These are phyloP conservation scores for Jatropha curcas DNA, from an alignment of 345 rosid species.

Conservation along the genomic window DNA sequence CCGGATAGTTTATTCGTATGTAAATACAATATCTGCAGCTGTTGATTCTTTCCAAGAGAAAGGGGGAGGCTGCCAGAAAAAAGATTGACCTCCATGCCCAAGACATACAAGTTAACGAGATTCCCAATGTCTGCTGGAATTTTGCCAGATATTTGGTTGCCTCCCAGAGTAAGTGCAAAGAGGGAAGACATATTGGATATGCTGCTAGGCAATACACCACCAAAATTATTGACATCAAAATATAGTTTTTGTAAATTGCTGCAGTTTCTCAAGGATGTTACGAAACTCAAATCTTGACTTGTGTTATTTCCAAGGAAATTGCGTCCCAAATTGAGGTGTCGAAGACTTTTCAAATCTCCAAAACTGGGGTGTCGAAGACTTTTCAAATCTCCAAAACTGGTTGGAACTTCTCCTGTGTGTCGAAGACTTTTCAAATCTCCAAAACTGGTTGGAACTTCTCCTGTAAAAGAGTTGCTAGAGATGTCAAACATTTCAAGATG, in stretches of 20 bases:
- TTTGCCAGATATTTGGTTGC: background rate
- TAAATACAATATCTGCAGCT: background rate
- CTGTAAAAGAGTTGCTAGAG: background rate
- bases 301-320: background rate
- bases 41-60: background rate
- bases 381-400: background rate
- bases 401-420: background rate
- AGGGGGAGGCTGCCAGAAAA: constrained; percentile 15
- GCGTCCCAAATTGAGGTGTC: background rate
- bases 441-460: background rate
- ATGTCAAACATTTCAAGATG: background rate
- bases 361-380: too few species aligned
- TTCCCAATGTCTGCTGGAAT: constrained; percentile 18
- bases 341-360: background rate
- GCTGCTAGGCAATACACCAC: background rate
- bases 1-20: background rate
- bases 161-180: rapidly evolving
- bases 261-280: constrained; percentile 9
- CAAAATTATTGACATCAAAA: background rate
- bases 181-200: constrained; percentile 10
- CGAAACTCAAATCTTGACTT: constrained; percentile 18
- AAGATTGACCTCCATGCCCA: background rate
- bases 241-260: background rate
- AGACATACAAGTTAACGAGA: constrained; percentile 13
- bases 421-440: background rate